Evolutionary conservation across 148 eudicot genomes (phyloP).

Genomic region (Gaultheria prostrata): DNA sequence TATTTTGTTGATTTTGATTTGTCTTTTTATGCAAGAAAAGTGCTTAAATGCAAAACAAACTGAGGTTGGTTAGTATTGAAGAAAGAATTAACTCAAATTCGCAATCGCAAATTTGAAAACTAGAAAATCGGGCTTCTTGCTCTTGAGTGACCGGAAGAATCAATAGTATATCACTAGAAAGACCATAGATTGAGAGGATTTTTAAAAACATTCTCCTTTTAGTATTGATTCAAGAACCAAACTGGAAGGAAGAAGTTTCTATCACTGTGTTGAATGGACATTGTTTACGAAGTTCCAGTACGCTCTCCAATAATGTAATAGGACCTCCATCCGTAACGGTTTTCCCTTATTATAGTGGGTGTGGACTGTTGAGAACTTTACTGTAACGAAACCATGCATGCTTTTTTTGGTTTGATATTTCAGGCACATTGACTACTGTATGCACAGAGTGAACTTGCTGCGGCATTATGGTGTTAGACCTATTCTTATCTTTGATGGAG

Average conservation of each 20-base stretch:
- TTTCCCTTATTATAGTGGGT: neutral
- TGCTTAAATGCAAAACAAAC: neutral
- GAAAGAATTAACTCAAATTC: neutral
- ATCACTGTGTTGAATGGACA: neutral
- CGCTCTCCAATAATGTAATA: neutral
- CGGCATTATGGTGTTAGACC: conserved; percentile 91
- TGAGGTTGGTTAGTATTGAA: neutral
- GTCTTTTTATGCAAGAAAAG: neutral
- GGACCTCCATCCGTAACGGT: neutral
- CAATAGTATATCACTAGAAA: neutral
- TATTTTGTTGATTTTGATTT: neutral
- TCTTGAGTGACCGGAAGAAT: neutral
- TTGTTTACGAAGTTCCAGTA: neutral
- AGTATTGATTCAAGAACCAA: neutral
- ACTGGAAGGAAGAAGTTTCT: neutral
- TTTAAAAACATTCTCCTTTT: neutral
- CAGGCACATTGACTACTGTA: conserved; percentile 93
- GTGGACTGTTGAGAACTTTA: neutral
- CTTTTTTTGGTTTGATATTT: conserved; percentile 17
- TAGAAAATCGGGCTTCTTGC: neutral
- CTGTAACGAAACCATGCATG: neutral
- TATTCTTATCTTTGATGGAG: conserved; percentile 94
- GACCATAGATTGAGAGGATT: neutral
- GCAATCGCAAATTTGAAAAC: no score
- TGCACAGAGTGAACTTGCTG: conserved; percentile 93